Evolutionary conservation across 176 grass and related monocot species (phyloP), one percentile per base, ranked within the genome.

Genomic region (Calamus simplicifolius): DNA sequence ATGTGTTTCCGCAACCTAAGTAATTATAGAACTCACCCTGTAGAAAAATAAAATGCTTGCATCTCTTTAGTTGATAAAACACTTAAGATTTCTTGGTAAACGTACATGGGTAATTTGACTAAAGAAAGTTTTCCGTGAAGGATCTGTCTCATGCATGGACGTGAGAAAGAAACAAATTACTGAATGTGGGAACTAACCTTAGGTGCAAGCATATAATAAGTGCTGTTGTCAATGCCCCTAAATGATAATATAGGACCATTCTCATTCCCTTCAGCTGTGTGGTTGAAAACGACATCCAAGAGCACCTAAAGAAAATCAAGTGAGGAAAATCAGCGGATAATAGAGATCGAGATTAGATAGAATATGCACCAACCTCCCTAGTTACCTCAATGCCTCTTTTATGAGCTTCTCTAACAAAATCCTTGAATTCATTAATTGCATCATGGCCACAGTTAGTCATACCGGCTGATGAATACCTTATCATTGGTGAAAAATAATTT

Each of bases 151-250:
- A n/a, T n/a, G n/a, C n/a, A n/a, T n/a, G n/a, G n/a, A n/a, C n/a
- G n/a, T n/a, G n/a, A n/a, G n/a, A n/a, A n/a, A n/a, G n/a, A n/a
- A n/a, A n/a, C n/a, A n/a, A n/a, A n/a, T n/a, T n/a, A n/a, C n/a
- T n/a, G n/a, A n/a, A 27, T 12, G 71, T 13, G 10, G 7, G 62
- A 19, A 43, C 43, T 66, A 58, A 87, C 93, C 93, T 85, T 92
- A 75, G 87, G 93, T 49, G 87, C 93, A 78, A 97, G 93, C 93
- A 88, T 92, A 79, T 98, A 92, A 77, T 98, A 98, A 66, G 81
- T 88, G 60, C 76, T 85, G 69, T 92, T 98, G 61, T 98, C 93
- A 30, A 98, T 78, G 53, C 93, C 93, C 79, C 87, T 81, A 77
- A 98, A 98, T 52, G 93, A 98, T 58, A 98, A 80, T 69, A 88